Evolutionary conservation across 306 rosid genomes (phyloP), one percentile per base, ranked within the genome.

Genomic region (Fagus crenata): DNA sequence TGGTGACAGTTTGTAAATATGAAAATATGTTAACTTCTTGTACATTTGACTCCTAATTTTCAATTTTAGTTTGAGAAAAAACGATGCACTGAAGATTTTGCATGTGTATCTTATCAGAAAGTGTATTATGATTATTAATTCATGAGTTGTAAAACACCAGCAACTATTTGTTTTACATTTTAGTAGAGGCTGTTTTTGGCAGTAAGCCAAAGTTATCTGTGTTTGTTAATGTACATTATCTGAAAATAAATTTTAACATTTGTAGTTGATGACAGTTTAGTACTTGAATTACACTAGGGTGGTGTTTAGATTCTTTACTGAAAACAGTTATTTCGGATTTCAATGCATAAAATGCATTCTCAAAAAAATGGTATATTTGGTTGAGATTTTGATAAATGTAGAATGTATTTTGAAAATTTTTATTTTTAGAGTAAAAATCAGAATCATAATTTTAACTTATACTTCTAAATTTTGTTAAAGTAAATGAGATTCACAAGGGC

Each of bases 1-100:
- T 9, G 11, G 33, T 56, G 73, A 46, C 18, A 22, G 17, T 59
- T 56, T 68, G 79, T 75, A 65, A 71, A 53, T 77, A 71, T 71
- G 74, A 65, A 41, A 1, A 43, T 43, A 55, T 51, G 31, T 35
- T 41, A 31, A 71, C 22, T 74, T 32, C 42, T 1, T 3, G 1
- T 28, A 53, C 22, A 17, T 42, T 17, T 77, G 68, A 7, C 56
- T 72, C 11, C 22, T 72, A 35, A 71, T 53, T 58, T 60, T 56
- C 60, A 60, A 69, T 61, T 12, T 72, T 74, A 49, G 65, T 28
- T 28, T 28, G 7, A 32, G 22, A 13, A 58, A 58, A 58, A 58
- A 28, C 15, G 22, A 58, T 28, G 64, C 15, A 28, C 6, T 22
- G 3, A 28, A 58, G 37, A 37, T 17, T 65, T 65, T n/a, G 49